Evolutionary conservation across 2,329 filamentous ascomycete species (phyloP).

Genomic region (Beauveria australis): DNA sequence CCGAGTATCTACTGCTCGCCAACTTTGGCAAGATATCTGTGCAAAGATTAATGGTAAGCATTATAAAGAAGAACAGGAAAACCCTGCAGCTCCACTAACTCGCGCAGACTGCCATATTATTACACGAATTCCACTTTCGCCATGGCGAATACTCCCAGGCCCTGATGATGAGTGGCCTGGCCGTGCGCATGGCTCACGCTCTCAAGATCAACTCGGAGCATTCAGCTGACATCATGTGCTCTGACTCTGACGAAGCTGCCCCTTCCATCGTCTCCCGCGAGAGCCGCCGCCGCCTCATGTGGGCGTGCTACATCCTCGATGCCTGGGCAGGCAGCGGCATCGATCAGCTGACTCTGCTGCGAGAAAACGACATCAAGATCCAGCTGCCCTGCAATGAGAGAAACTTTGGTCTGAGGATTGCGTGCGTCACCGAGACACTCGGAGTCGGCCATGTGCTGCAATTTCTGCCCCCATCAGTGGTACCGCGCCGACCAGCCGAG

Average conservation of each 20-base stretch:
- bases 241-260: conserved; percentile 21
- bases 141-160: conserved; percentile 31
- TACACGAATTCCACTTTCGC: conserved; percentile 33
- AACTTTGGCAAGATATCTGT: conserved; percentile 32
- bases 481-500: conserved; percentile 30
- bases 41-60: conserved; percentile 29
- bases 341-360: conserved; percentile 30
- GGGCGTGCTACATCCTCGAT: conserved; percentile 34
- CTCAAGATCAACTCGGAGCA: conserved; percentile 31
- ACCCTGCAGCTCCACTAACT: background rate
- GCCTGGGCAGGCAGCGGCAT: conserved; percentile 32
- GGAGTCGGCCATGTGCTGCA: conserved; percentile 32
- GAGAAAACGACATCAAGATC: conserved; percentile 33
- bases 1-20: conserved; percentile 27
- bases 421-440: conserved; percentile 31
- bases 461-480: conserved; percentile 30
- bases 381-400: conserved; percentile 32
- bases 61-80: background rate
- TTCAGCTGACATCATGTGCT: conserved; percentile 29
- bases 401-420: conserved; percentile 33
- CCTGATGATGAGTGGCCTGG: conserved; percentile 32
- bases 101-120: conserved; percentile 26
- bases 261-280: conserved; percentile 30
- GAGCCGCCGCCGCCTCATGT: conserved; percentile 32
- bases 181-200: conserved; percentile 34